Base-by-base conservation (phyloP, 345 rosid species). In the Atalantia buxifolia region DNA sequence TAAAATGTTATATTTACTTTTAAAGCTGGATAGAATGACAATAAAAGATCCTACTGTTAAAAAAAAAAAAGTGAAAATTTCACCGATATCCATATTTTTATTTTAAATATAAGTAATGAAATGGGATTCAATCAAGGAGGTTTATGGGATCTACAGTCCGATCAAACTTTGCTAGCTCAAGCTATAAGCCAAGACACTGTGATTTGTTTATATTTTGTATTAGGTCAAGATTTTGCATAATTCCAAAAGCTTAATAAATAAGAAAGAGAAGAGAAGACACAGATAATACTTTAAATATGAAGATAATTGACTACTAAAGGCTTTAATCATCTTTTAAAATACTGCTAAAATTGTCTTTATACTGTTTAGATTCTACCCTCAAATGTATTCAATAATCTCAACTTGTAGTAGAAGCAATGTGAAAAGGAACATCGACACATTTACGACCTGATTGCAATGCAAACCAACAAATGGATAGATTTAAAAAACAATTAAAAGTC, bases 401-500 rank as follows among this genome's bases (percentile, higher is more conserved):
- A 73, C 85, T 79, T 72, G 83, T 78, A 56, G 24, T 12, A 71
- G 65, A 69, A 63, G 71, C 27, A 65, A 38, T 33, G 70, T 69
- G 59, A 55, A 74, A 19, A 36, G 30, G 69, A 73, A 33, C 28
- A 10, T 22, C 53, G 56, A 38, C 27, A 19, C 7, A 40, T 56
- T 21, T 25, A 65, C 60, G 79, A 72, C 76, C 83, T 81, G 76
- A 81, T 85, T 69, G 50, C 75, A 83, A 84, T 69, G 50, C 75
- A 83, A 84, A 79, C 69, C 70, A 84, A 85, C 84, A 86, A 80
- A 76, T 21, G 31, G 25, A 81, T 81, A 22, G 56, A n/a, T 48
- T 69, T 76, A 3, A 45, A 22, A 31, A 22, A 21, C 1, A 25
- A 71, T 28, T 56, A 33, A 33, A 38, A 25, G 33, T 28, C 35